Conservation (phyloP, 2,329 filamentous ascomycete species). For the Hymenoscyphus occultus region DNA sequence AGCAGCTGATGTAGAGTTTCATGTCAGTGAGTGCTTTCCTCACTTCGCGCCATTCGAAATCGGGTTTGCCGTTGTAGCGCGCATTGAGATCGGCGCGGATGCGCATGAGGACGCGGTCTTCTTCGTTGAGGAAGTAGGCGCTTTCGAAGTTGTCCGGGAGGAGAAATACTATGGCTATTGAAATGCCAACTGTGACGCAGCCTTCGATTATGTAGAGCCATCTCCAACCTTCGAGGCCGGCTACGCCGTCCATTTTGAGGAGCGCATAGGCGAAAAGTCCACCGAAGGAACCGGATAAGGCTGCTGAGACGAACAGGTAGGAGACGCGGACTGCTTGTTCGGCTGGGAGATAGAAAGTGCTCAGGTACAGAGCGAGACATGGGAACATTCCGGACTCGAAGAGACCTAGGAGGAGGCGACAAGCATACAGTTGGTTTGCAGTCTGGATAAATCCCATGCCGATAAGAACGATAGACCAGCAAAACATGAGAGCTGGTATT, state of each 20-base stretch:
- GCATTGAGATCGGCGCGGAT: neutral
- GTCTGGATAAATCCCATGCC: constrained; percentile 45
- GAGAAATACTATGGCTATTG: constrained; percentile 24
- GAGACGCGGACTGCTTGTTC: constrained; percentile 55
- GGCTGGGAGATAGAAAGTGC: constrained; percentile 54
- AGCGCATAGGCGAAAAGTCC: constrained; percentile 53
- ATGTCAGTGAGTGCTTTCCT: constrained; percentile 46
- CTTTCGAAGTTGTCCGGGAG: neutral
- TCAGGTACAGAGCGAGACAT: constrained; percentile 47
- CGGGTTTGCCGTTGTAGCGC: neutral
- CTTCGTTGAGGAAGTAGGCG: neutral
- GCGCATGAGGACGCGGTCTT: neutral
- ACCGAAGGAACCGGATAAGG: constrained; percentile 49
- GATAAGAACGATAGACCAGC: constrained; percentile 48
- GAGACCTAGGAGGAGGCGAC: constrained; percentile 46
- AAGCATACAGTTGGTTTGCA: constrained; percentile 43
- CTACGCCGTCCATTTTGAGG: constrained; percentile 44
- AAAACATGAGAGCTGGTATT: constrained; percentile 14
- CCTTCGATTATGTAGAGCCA: constrained; percentile 52
- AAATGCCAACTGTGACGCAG: constrained; percentile 43
- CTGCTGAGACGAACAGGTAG: constrained; percentile 52
- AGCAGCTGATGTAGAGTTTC: constrained; percentile 46
- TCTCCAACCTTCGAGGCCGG: constrained; percentile 44
- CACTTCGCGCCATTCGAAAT: constrained; percentile 51
- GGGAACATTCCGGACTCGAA: constrained; percentile 51